phyloP scores from a whole-genome alignment of 768 basidiomycete genomes.

The Collybia mongolica region DNA sequence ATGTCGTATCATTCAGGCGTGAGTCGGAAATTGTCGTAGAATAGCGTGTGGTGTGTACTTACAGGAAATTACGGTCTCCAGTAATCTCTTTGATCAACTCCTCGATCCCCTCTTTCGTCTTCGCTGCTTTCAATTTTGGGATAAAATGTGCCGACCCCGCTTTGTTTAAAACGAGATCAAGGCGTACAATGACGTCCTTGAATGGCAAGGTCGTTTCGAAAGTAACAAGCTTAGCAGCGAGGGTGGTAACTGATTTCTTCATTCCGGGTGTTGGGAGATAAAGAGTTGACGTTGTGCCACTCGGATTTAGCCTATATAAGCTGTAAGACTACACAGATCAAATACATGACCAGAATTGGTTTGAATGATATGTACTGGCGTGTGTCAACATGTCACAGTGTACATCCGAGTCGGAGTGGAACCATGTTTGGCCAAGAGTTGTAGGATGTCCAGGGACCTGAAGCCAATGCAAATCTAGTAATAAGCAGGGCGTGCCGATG shows the following conservation, averaged over 20 bases:
- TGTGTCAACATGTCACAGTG: too few species aligned
- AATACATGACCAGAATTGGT: too few species aligned
- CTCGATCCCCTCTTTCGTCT: constrained; percentile 36
- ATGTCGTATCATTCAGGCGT: background rate
- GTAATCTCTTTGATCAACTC: constrained; percentile 25
- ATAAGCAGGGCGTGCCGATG: too few species aligned
- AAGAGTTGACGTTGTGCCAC: background rate
- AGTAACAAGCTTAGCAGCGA: constrained; percentile 40
- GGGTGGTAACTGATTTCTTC: constrained; percentile 29
- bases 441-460: too few species aligned
- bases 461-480: too few species aligned
- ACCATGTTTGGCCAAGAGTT: too few species aligned
- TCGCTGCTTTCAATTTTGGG: constrained; percentile 19
- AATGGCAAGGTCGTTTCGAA: constrained; percentile 39
- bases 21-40: background rate
- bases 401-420: too few species aligned
- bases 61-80: constrained; percentile 44
- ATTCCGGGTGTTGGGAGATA: constrained; percentile 1
- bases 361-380: too few species aligned
- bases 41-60: constrained; percentile 14
- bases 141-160: constrained; percentile 25
- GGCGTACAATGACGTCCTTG: constrained; percentile 39
- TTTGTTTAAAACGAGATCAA: constrained; percentile 43
- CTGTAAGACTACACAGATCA: too few species aligned
- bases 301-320: too few species aligned